Conservation (phyloP, 768 basidiomycete species). For the Tylopilus subfusipes region DNA sequence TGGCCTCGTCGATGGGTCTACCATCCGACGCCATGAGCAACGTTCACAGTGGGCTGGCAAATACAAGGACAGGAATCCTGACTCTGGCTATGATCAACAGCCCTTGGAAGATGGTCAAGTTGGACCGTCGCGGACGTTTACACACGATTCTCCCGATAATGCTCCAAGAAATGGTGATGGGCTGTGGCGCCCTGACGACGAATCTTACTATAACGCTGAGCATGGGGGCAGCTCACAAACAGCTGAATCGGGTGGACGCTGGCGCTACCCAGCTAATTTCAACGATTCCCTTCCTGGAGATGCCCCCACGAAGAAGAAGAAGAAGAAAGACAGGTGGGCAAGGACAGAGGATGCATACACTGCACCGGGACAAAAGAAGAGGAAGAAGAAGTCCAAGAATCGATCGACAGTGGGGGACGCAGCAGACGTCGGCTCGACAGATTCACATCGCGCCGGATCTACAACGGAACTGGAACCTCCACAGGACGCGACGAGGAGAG, state of each 20-base stretch:
- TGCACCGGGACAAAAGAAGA: conserved; percentile 46
- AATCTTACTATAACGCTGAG: conserved; percentile 60
- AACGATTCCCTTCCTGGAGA: conserved; percentile 50
- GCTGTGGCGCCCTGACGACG: conserved; percentile 74
- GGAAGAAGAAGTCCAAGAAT: conserved; percentile 60
- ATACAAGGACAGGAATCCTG: conserved; percentile 76
- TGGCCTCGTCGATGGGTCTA: conserved; percentile 80
- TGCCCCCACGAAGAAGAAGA: conserved; percentile 51
- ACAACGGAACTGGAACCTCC: conserved; percentile 49
- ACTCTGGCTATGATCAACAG: conserved; percentile 67
- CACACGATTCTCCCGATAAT: conserved; percentile 11
- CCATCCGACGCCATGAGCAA: conserved; percentile 71
- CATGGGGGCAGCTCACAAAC: conserved; percentile 37
- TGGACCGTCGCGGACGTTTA: conserved; percentile 13
- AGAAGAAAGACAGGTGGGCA: conserved; percentile 80
- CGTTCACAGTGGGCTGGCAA: conserved; percentile 86
- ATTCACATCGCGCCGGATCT: conserved; percentile 34
- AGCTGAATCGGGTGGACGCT: conserved; percentile 45
- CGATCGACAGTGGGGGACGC: conserved; percentile 40
- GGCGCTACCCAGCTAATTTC: conserved; percentile 87
- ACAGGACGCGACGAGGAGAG: conserved; percentile 70
- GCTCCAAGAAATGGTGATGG: conserved; percentile 39
- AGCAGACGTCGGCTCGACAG: conserved; percentile 28
- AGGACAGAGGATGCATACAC: conserved; percentile 82
- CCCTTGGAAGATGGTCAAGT: conserved; percentile 79